Evolutionary conservation across 345 rosid species (phyloP), one percentile per base, ranked within the genome.

Genomic region (Stellera chamaejasme): DNA sequence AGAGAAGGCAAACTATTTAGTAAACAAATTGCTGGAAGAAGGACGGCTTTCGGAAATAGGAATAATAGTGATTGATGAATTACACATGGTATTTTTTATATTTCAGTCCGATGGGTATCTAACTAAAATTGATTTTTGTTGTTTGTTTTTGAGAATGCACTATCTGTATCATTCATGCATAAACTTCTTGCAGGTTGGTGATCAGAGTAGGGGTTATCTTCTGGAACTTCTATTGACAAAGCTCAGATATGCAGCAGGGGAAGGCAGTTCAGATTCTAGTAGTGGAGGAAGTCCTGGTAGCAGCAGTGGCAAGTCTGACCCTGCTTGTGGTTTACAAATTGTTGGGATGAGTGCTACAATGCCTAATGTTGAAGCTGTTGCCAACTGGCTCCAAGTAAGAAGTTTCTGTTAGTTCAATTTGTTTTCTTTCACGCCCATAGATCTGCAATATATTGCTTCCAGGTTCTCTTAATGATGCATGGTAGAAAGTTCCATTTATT

Each of bases 271-370:
- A 65, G 90, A 84, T 66, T 79, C 90, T 43, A 82, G 75, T 65
- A 82, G 97, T 43, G 85, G 93, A 61, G 98, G 86, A 67, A 84
- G 91, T 81, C 84, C 95, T 48, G 91, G 89, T 61, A 66, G 66
- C 61, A 86, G 95, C 69, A 81, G 95, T 71, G 79, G 82, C 58
- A 88, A 84, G 79, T 75, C 73, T 66, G 98, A 86, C 71, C 74
- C 87, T 75, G 73, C 75, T 79, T 81, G 76, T 56, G 97, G 97
- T 58, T 65, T 88, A 73, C 98, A 92, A 79, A 92, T 92, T 69
- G 91, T 92, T 66, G 98, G 98, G 61, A 92, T 92, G 98, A 92
- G 98, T 63, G 98, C 97, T 61, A 92, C 98, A 54, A 92, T 92
- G 97, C 98, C 98, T 60, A 92, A 92, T 70, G 91, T 92, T 44